Base-by-base conservation (phyloP, 208 protist species). In the Crithidia brevicula region DNA sequence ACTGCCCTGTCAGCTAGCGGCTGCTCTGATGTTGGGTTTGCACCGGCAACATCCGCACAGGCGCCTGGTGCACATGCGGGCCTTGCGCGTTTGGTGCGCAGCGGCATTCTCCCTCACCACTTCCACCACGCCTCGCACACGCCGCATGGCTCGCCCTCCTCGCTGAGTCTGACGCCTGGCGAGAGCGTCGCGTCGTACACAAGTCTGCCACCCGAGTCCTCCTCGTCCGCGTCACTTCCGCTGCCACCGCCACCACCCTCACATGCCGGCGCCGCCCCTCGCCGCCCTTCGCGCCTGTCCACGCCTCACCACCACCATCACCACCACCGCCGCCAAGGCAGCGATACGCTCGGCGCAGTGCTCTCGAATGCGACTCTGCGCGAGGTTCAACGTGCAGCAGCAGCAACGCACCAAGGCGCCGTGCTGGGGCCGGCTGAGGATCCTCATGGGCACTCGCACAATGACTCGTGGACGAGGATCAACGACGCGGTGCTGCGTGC, bases 261-360 rank as follows among this genome's bases (percentile, higher is more conserved):
- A n/a, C n/a, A n/a, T n/a, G n/a, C n/a, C n/a, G n/a, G n/a, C n/a
- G n/a, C n/a, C n/a, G n/a, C n/a, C n/a, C 36, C 36, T 7, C 36
- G 36, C 36, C 50, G 28, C 8, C 50, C 28, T 18, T 7, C 50
- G 8, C 33, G 52, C n/a, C 23, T 58, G 23, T 3, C 28, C n/a
- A 43, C 52, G 0, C 52, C 52, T 7, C 31, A 58, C 10, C 52
- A 58, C 52, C 23, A 58, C 33, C 52, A 58, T n/a, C 50, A 54
- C 28, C 50, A 36, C 28, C 50, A 54, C 52, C 52, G 36, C 23
- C 50, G 30, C 18, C 46, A 23, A 28, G 4, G 4, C 46, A 27
- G 16, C 50, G 22, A n/a, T n/a, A n/a, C 15, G 52, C 52, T 16
- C 31, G 52, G 52, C n/a, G 52, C 52, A 7, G 52, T 58, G 33